Base-by-base conservation (phyloP, 805 yeast genomes). In the Nakazawaea siamensis region DNA sequence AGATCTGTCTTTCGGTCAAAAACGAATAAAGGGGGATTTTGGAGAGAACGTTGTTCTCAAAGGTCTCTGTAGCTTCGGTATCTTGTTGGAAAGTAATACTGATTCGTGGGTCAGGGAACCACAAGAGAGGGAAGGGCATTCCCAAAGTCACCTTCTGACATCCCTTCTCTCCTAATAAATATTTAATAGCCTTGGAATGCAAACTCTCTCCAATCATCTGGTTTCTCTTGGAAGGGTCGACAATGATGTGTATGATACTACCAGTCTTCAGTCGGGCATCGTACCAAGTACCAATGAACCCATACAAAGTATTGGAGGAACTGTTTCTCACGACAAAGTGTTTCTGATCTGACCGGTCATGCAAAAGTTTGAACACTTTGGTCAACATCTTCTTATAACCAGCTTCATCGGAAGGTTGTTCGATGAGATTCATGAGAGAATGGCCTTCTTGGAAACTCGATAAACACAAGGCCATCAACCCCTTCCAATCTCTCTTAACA, bases 271-370 rank as follows among this genome's bases (percentile, higher is more conserved):
- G 39, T 7, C 49, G 41, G 18, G 52, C 59, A 29, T 63, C 60
- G 4, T 64, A 64, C 77, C 80, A 73, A 2, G 79, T 73, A 24
- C 69, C 51, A 4, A 70, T 58, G 16, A 74, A 51, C 4, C 81
- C 82, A 45, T 72, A 73, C 9, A 73, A 43, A 13, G 71, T 62
- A 40, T 73, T 71, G 35, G 71, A 59, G 14, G 73, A 61, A 7
- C 79, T 66, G 50, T 76, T 75, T 36, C 78, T 55, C 19, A 74
- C 73, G 25, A 75, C 70, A 51, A 74, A 74, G 49, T 71, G 70
- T 37, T 59, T 64, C 35, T 64, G 70, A 1, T 46, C 41, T 11
- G 54, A 54, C 7, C 48, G 33, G 3, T 43, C 45, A 16, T 33
- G 29, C 33, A 51, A 39, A 23, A 51, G 34, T 8, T 42, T 43